Evolutionary conservation across 2,329 filamentous ascomycete species (phyloP).

Genomic region (Dichotomopilus funicola): DNA sequence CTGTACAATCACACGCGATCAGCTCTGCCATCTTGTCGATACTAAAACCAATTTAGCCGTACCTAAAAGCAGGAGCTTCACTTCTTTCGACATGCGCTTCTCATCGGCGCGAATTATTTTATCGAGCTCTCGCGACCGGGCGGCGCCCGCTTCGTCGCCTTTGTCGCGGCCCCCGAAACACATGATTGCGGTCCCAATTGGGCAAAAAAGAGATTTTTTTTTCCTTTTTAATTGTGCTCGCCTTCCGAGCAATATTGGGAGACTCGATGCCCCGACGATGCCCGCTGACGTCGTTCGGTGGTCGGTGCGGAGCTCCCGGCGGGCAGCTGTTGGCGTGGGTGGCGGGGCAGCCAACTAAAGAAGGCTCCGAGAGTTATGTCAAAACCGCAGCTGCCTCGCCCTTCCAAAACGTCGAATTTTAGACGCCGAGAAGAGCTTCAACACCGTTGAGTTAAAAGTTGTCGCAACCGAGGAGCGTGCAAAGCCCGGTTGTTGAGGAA

Average conservation of each 20-base stretch:
- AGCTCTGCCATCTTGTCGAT: slow-evolving; percentile 1
- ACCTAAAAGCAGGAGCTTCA: slow-evolving; percentile 93
- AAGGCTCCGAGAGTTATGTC: background rate
- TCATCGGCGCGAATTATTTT: slow-evolving; percentile 79
- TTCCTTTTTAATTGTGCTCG: background rate
- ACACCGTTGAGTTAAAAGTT: too few relatives aligned
- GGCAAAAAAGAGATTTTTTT: background rate
- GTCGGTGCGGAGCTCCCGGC: slow-evolving; percentile 5
- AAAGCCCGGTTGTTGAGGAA: too few relatives aligned
- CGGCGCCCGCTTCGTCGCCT: slow-evolving; percentile 42
- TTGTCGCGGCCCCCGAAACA: slow-evolving; percentile 56
- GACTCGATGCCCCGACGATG: background rate
- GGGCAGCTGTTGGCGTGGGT: background rate
- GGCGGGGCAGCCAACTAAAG: slow-evolving; percentile 1
- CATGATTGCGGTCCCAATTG: slow-evolving; percentile 38
- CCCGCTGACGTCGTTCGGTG: slow-evolving; percentile 4
- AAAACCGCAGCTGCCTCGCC: too few relatives aligned
- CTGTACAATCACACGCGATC: slow-evolving; percentile 39
- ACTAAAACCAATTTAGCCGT: slow-evolving; percentile 27
- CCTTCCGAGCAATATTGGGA: background rate
- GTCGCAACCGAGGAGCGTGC: too few relatives aligned
- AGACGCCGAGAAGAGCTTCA: too few relatives aligned
- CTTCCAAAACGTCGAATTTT: slow-evolving; percentile 1
- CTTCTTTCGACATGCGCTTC: slow-evolving; percentile 77
- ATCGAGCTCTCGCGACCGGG: slow-evolving; percentile 72